Conservation (phyloP, 768 basidiomycete species). For the Chalciporus sphaerocephalus region DNA sequence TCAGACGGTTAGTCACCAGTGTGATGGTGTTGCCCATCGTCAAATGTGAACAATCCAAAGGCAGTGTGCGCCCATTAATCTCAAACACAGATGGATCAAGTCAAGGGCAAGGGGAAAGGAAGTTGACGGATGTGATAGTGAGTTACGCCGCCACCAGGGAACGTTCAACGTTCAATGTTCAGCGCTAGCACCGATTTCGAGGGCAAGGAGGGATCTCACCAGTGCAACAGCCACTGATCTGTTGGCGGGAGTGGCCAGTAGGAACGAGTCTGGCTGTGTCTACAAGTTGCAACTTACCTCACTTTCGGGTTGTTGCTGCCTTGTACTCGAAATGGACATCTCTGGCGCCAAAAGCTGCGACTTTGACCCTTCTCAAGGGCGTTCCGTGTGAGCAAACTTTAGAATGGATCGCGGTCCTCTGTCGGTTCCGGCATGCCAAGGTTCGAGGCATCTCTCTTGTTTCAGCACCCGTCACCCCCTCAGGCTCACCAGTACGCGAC, state of each 20-base stretch:
- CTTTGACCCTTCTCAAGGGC: conserved; percentile 13
- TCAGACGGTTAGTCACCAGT: background rate
- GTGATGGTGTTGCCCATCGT: background rate
- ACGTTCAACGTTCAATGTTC: too few species aligned
- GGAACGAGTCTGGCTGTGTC: conserved; percentile 22
- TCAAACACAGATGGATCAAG: background rate
- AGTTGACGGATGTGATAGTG: background rate
- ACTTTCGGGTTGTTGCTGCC: background rate
- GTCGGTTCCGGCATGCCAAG: conserved; percentile 29
- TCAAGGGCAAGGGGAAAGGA: background rate
- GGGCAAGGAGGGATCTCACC: too few species aligned
- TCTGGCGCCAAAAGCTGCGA: conserved; percentile 11
- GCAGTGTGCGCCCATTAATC: background rate
- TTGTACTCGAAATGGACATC: background rate
- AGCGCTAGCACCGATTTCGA: too few species aligned
- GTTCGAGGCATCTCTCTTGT: conserved; percentile 18
- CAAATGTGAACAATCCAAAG: background rate
- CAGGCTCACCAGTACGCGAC: conserved; percentile 8
- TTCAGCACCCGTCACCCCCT: conserved; percentile 15
- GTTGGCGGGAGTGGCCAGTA: too few species aligned
- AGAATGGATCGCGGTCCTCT: conserved; percentile 19
- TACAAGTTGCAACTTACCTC: background rate
- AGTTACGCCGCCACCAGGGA: background rate
- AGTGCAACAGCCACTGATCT: too few species aligned
- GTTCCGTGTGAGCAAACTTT: conserved; percentile 18